These are phyloP conservation scores for Ganoderma resinaceum DNA, from an alignment of 1,284 basidiomycete genomes.

Conservation along the genomic window DNA sequence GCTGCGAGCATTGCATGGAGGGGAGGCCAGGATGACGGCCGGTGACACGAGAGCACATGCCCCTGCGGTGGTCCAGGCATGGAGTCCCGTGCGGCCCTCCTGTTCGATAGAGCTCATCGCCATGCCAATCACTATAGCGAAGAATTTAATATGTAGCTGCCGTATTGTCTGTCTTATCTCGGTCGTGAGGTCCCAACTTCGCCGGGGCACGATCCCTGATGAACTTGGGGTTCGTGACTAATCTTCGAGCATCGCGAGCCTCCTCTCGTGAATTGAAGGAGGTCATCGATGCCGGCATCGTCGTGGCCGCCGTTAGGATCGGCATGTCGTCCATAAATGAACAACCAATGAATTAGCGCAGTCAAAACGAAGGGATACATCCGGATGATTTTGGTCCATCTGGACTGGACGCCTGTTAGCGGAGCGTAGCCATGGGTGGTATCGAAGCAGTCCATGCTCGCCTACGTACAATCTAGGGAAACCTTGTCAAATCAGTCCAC, in stretches of 20 bases:
- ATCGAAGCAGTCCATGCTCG: not conserved
- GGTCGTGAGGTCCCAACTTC: not conserved
- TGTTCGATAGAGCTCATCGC: conserved; percentile 1
- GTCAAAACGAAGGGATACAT: not conserved
- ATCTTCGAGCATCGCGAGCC: not conserved
- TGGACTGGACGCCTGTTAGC: not conserved
- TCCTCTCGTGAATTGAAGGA: not conserved
- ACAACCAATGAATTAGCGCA: not conserved
- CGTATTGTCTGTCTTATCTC: not conserved
- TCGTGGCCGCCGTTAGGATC: not conserved
- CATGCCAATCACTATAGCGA: conserved; percentile 2
- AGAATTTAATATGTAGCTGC: not conserved
- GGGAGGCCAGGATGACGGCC: too few relatives aligned
- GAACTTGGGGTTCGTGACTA: not conserved
- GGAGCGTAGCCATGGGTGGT: not conserved
- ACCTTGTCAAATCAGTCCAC: not conserved
- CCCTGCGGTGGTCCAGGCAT: not conserved
- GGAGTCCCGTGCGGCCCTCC: not conserved
- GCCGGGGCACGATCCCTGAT: not conserved
- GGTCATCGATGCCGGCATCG: not conserved
- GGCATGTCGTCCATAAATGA: not conserved
- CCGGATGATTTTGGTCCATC: not conserved
- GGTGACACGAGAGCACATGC: not conserved
- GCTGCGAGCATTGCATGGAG: not conserved
- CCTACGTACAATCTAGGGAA: too few relatives aligned